A percentile compares a stretch with the other conserved stretches of the same genome.
phyloP scores from a whole-genome alignment of 1,284 basidiomycete genomes.

The Boletellus deceptivus region DNA sequence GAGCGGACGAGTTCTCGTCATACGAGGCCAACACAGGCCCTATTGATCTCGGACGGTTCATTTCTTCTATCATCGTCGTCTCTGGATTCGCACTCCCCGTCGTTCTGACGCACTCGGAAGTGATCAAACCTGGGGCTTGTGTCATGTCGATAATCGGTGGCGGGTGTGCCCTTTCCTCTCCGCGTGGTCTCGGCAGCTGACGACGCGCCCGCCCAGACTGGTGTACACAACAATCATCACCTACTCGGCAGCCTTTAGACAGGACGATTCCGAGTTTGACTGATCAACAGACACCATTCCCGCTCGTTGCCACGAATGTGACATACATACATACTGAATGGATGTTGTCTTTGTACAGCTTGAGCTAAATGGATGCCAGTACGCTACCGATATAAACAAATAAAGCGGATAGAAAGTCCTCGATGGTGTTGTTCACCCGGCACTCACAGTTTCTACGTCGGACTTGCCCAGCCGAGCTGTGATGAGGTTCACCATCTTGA shows the following conservation, averaged over 20 bases:
- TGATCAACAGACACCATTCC: slow-evolving; percentile 27
- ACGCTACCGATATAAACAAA: background rate
- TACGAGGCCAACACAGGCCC: slow-evolving; percentile 62
- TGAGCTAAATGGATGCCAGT: slow-evolving; percentile 1
- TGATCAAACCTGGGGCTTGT: slow-evolving; percentile 85
- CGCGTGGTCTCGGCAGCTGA: background rate
- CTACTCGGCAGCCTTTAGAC: slow-evolving; percentile 81
- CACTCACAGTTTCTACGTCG: slow-evolving; percentile 15
- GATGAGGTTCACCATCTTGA: slow-evolving; percentile 31
- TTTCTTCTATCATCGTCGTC: slow-evolving; percentile 87
- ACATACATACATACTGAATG: slow-evolving; percentile 10
- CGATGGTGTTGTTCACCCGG: slow-evolving; percentile 5
- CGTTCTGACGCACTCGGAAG: slow-evolving; percentile 87
- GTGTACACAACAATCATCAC: slow-evolving; percentile 94
- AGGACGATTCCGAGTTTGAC: slow-evolving; percentile 74
- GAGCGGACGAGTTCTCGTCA: slow-evolving; percentile 80
- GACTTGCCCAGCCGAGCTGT: slow-evolving; percentile 29
- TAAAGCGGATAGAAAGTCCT: background rate
- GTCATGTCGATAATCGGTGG: slow-evolving; percentile 95
- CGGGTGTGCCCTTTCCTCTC: slow-evolving; percentile 45
- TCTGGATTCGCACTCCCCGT: slow-evolving; percentile 94
- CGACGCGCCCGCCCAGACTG: slow-evolving; percentile 46
- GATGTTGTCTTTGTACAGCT: slow-evolving; percentile 6
- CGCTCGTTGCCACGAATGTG: slow-evolving; percentile 12
- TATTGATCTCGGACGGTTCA: slow-evolving; percentile 85